Percentiles rank a stretch among this genome's conserved stretches.
Evolutionary conservation across 352 stramenopile species (phyloP).

Genomic region (Phytophthora pistaciae): DNA sequence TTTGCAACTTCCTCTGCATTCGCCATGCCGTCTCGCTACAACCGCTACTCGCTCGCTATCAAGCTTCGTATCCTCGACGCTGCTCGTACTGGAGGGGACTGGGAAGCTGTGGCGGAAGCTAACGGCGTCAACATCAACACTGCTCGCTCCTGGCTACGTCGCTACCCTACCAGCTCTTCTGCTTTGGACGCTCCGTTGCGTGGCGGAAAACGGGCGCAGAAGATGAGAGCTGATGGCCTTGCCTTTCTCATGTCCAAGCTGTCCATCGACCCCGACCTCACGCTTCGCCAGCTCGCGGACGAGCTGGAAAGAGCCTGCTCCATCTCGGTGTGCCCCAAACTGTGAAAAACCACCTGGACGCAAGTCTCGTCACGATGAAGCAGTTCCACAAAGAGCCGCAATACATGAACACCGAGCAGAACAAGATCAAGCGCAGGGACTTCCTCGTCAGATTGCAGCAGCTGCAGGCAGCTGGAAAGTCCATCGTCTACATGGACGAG

Average conservation of each 20-base stretch:
- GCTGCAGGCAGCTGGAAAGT: slow-evolving; percentile 4
- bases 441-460: slow-evolving; percentile 8
- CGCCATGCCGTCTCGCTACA: background rate
- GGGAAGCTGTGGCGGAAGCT: background rate
- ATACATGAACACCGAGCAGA: slow-evolving; percentile 13
- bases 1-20: background rate
- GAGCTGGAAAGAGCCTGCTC: background rate
- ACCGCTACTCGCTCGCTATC: background rate
- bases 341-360: background rate
- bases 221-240: background rate
- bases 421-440: slow-evolving; percentile 24
- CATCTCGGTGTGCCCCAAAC: background rate
- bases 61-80: background rate
- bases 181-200: background rate
- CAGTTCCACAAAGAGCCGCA: background rate
- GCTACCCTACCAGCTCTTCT: background rate
- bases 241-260: background rate
- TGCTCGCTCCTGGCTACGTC: background rate
- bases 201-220: background rate
- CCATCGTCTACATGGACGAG: slow-evolving; percentile 26
- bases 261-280: background rate
- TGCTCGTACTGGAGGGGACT: background rate
- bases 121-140: slow-evolving; percentile 2
- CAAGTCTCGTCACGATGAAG: background rate
- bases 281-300: slow-evolving; percentile 1